Conservation (phyloP, 2,329 filamentous ascomycete species). For the Exophiala dermatitidis region DNA sequence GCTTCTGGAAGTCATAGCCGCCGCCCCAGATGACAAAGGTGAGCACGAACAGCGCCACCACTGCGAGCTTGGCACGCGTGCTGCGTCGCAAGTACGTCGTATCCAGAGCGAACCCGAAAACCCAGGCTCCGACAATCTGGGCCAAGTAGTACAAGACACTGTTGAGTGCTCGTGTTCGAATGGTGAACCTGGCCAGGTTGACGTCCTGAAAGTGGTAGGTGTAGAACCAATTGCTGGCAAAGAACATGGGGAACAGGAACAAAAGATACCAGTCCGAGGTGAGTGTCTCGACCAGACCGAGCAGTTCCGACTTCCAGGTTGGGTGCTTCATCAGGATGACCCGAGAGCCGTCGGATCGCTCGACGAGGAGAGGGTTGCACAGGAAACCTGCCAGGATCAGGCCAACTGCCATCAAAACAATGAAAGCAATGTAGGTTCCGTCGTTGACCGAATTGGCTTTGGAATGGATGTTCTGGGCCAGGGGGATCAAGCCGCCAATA, state of each 20-base stretch:
- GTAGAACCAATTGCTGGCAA: constrained; percentile 73
- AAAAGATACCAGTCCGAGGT: constrained; percentile 64
- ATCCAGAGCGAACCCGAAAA: constrained; percentile 69
- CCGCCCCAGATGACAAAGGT: constrained; percentile 78
- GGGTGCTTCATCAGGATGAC: constrained; percentile 89
- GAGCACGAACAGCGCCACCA: constrained; percentile 56
- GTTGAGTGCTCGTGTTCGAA: constrained; percentile 69
- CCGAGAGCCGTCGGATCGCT: constrained; percentile 68
- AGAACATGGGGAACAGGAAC: constrained; percentile 73
- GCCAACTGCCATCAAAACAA: constrained; percentile 70
- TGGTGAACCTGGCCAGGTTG: constrained; percentile 64
- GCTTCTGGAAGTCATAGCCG: constrained; percentile 68
- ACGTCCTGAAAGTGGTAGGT: constrained; percentile 71
- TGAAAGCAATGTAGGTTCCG: constrained; percentile 82
- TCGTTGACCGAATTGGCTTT: constrained; percentile 45
- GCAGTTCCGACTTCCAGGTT: constrained; percentile 71
- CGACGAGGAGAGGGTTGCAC: constrained; percentile 60
- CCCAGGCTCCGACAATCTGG: constrained; percentile 68
- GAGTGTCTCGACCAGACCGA: constrained; percentile 68
- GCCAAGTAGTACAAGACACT: constrained; percentile 69
- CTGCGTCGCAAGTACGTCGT: constrained; percentile 52
- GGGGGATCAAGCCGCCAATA: constrained; percentile 58
- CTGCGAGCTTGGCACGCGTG: constrained; percentile 58
- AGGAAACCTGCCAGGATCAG: constrained; percentile 58
- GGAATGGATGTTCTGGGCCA: constrained; percentile 42